Evolutionary conservation across 805 yeast species (phyloP), one percentile per base, ranked within the genome.

Genomic region (Wickerhamomyces rabaulensis): DNA sequence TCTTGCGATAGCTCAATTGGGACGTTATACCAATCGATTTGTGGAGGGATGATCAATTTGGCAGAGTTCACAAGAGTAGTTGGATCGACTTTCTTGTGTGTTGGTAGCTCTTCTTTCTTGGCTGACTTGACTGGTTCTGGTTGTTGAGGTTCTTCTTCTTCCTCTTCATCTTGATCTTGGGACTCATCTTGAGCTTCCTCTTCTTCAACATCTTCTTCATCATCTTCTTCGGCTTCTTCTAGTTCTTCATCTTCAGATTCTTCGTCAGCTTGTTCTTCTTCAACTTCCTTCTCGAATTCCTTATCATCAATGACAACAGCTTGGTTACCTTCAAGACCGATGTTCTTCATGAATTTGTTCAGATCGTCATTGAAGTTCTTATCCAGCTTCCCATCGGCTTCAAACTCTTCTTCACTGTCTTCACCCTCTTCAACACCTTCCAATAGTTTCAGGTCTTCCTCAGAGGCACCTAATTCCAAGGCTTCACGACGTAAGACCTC

Each of bases 391-490:
- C 52, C 61, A 20, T 66, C 73, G 15, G 47, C 64, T 27, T 53
- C 61, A 41, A 69, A 66, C 44, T 68, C 76, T 44, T 68, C 65
- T 46, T 64, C 70, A 36, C 67, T 66, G n/a, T 58, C 70, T 25
- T 63, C 73, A 26, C 68, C 79, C 29, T 74, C 82, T 21, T 75
- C 79, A 3, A 84, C 55, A 15, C 74, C 85, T 29, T 75, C 73
- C 12, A 91, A 55, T 43, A 90, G 65, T 39, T 77, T 75, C 40
- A 91, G 61, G 63, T 90, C 97, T 20, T 82, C 91, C 54, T 87
- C 94, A 15, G 88, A 75, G 19, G 97, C 98, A 29, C 97, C 97
- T 25, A 91, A 67, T 20, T 82, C 82, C 13, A 82, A 62, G 3
- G 95, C 95, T 67, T 85, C 95, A 50, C 81, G 78, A 54, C 85